Percentiles rank a stretch among this genome's conserved stretches.
These are phyloP conservation scores for Groenewaldozyma auringiensis DNA, from an alignment of 1,139 yeast species.

Conservation along the genomic window DNA sequence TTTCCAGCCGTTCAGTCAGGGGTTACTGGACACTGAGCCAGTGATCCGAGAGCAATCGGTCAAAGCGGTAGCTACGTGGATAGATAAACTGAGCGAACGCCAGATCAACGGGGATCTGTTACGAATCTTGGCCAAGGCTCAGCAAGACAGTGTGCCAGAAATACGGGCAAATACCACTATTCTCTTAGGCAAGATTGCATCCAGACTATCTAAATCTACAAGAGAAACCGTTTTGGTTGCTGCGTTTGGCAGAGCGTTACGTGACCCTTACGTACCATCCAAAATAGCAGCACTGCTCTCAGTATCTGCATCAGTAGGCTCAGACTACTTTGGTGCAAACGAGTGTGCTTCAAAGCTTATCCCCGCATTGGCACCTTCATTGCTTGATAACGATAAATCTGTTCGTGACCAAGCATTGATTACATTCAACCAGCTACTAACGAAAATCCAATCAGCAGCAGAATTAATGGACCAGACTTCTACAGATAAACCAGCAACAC, in stretches of 20 bases:
- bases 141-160: constrained; percentile 74
- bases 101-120: constrained; percentile 82
- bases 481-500: neutral
- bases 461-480: constrained; percentile 31
- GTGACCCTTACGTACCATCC: constrained; percentile 73
- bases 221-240: constrained; percentile 61
- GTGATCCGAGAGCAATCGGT: constrained; percentile 75
- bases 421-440: constrained; percentile 57
- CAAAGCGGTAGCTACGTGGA: constrained; percentile 56
- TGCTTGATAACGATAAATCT: constrained; percentile 64
- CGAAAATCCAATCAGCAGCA: constrained; percentile 59
- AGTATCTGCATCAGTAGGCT: constrained; percentile 43
- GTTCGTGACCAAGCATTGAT: constrained; percentile 67
- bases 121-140: constrained; percentile 77
- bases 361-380: constrained; percentile 77
- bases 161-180: constrained; percentile 82
- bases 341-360: constrained; percentile 77
- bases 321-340: constrained; percentile 61
- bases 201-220: constrained; percentile 43
- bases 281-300: constrained; percentile 75
- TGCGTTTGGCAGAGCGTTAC: constrained; percentile 75
- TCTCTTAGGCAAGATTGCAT: constrained; percentile 64
- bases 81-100: constrained; percentile 62
- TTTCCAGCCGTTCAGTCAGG: constrained; percentile 61
- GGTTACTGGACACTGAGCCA: constrained; percentile 79